Conservation (phyloP, 2,329 filamentous ascomycete genomes). For the Cercospora brassicicola region DNA sequence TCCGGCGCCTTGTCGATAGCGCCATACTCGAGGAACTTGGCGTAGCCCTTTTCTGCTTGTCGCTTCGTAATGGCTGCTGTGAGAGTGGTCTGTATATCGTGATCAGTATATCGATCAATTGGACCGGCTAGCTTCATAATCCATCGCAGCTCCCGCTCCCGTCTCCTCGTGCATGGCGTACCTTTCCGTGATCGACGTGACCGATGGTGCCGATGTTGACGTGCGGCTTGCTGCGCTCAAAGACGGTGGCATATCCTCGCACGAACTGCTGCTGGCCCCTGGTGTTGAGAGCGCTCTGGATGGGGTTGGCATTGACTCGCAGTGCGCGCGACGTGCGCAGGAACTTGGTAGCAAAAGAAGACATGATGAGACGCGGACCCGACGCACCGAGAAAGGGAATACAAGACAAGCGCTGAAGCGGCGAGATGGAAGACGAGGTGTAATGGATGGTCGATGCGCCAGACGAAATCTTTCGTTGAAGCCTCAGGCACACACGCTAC, state of each 20-base stretch:
- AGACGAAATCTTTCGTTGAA: neutral
- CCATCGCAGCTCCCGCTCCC: neutral
- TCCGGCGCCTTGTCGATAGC: constrained; percentile 98
- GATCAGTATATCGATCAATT: constrained; percentile 13
- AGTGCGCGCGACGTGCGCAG: constrained; percentile 79
- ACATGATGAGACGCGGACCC: constrained; percentile 51
- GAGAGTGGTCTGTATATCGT: constrained; percentile 73
- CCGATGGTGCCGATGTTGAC: constrained; percentile 99
- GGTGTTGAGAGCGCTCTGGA: constrained; percentile 67
- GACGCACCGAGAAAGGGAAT: constrained; percentile 15
- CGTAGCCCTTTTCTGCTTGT: constrained; percentile 90
- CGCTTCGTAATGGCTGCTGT: constrained; percentile 98
- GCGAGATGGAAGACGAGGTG: constrained; percentile 7
- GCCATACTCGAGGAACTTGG: constrained; percentile 95
- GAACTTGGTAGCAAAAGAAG: constrained; percentile 77
- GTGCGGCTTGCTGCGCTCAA: constrained; percentile 90
- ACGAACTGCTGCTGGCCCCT: constrained; percentile 62
- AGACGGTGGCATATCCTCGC: constrained; percentile 63
- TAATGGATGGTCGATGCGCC: constrained; percentile 3
- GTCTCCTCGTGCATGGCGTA: constrained; percentile 43
- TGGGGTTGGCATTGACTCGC: constrained; percentile 66
- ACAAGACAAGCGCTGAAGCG: constrained; percentile 5
- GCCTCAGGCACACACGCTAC: neutral
- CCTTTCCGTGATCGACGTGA: constrained; percentile 99
- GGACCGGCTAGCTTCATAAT: neutral